phyloP scores from a whole-genome alignment of 1,139 yeast species.

The Pichia sp. region DNA sequence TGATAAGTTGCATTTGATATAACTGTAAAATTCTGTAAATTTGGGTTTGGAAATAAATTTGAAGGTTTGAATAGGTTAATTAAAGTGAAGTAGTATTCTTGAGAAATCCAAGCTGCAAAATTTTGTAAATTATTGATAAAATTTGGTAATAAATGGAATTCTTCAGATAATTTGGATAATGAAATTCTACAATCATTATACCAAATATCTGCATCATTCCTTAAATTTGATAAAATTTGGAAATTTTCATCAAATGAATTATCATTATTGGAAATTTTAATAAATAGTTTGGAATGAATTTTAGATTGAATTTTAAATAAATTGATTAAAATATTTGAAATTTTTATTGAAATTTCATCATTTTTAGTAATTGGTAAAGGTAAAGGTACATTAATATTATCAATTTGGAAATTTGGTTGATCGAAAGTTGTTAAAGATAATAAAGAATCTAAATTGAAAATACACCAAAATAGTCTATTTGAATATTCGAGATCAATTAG shows the following conservation, averaged over 20 bases:
- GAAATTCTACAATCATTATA: slow-evolving; percentile 21
- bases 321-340: slow-evolving; percentile 35
- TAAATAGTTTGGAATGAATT: slow-evolving; percentile 36
- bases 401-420: slow-evolving; percentile 38
- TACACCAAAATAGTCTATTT: slow-evolving; percentile 43
- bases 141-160: not conserved
- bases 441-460: slow-evolving; percentile 40
- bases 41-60: slow-evolving; percentile 33
- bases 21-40: slow-evolving; percentile 11
- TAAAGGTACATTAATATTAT: slow-evolving; percentile 38
- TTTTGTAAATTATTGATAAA: slow-evolving; percentile 17
- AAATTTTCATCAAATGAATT: slow-evolving; percentile 27
- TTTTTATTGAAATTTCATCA: slow-evolving; percentile 34
- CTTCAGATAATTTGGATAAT: slow-evolving; percentile 8
- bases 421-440: slow-evolving; percentile 39
- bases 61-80: slow-evolving; percentile 42
- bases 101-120: slow-evolving; percentile 35
- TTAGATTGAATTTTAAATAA: slow-evolving; percentile 38
- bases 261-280: slow-evolving; percentile 31
- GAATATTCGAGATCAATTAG: slow-evolving; percentile 34
- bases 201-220: slow-evolving; percentile 38
- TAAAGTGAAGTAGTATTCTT: slow-evolving; percentile 39
- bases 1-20: slow-evolving; percentile 13
- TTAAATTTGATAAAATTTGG: slow-evolving; percentile 28
- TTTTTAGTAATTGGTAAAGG: slow-evolving; percentile 35